A percentile compares a stretch with the other conserved stretches of the same genome.
Evolutionary conservation across 2,329 filamentous ascomycete species (phyloP).

Genomic region (Tolypocladium tropicale): DNA sequence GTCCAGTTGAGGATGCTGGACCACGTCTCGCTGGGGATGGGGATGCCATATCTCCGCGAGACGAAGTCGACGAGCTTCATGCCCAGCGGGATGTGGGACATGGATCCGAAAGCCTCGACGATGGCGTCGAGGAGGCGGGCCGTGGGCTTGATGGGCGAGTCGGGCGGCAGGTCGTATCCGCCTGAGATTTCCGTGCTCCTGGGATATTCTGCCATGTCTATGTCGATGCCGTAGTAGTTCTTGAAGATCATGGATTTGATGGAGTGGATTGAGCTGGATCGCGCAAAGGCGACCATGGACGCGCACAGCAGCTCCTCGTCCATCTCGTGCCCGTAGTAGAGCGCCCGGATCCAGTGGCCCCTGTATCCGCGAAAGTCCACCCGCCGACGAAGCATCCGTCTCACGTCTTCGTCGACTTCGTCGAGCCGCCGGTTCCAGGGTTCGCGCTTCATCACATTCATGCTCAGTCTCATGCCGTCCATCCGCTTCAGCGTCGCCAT

Average conservation of each 20-base stretch:
- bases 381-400: constrained; percentile 15
- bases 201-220: constrained; percentile 9
- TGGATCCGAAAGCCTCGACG: constrained; percentile 59
- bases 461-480: constrained; percentile 19
- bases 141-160: constrained; percentile 49
- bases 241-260: constrained; percentile 23
- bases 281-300: constrained; percentile 30
- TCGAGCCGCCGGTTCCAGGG: constrained; percentile 20
- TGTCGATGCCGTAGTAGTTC: constrained; percentile 18
- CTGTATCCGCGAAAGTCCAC: constrained; percentile 13
- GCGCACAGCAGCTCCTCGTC: constrained; percentile 30
- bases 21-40: constrained; percentile 51
- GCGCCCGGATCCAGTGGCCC: constrained; percentile 17
- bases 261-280: constrained; percentile 22
- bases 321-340: constrained; percentile 15
- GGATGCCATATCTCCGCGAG: constrained; percentile 46
- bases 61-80: constrained; percentile 52
- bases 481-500: constrained; percentile 12
- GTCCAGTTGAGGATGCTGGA: constrained; percentile 57
- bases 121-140: constrained; percentile 50
- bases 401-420: constrained; percentile 13
- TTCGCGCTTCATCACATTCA: constrained; percentile 13
- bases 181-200: constrained; percentile 15
- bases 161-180: constrained; percentile 28
- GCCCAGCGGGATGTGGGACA: constrained; percentile 50